These are phyloP conservation scores for Nemania sp. DNA, from an alignment of 2,329 filamentous ascomycete genomes.

Conservation along the genomic window DNA sequence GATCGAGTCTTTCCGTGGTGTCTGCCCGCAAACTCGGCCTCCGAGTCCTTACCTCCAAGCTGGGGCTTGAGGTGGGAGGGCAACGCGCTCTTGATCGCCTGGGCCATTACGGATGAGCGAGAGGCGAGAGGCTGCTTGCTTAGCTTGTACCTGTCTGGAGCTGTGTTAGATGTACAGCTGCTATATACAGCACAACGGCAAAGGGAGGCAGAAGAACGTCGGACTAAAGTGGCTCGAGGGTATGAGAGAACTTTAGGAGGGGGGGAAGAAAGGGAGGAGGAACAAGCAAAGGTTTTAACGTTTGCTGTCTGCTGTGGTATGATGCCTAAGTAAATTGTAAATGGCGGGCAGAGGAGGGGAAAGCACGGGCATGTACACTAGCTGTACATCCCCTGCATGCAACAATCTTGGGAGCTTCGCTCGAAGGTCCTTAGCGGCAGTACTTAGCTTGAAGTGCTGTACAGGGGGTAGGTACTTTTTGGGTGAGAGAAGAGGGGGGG, in stretches of 20 bases:
- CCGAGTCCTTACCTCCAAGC: slow-evolving; percentile 47
- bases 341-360: slow-evolving; percentile 22
- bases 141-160: slow-evolving; percentile 3
- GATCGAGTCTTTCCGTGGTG: slow-evolving; percentile 86
- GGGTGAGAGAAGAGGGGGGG: no score
- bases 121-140: not conserved
- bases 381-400: not conserved
- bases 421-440: not conserved
- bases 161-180: slow-evolving; percentile 9
- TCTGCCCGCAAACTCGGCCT: slow-evolving; percentile 60
- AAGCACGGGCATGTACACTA: slow-evolving; percentile 16
- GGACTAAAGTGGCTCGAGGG: slow-evolving; percentile 3
- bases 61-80: slow-evolving; percentile 81
- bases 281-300: slow-evolving; percentile 31
- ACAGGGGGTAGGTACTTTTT: not conserved
- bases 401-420: not conserved
- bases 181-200: not conserved
- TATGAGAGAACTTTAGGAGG: slow-evolving; percentile 7
- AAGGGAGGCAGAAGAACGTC: not conserved
- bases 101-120: slow-evolving; percentile 60
- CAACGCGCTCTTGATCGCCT: slow-evolving; percentile 73
- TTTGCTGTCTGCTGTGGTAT: slow-evolving; percentile 17
- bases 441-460: not conserved
- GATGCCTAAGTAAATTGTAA: slow-evolving; percentile 24
- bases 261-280: slow-evolving; percentile 29